phyloP scores from a whole-genome alignment of 257 asterid species.

The Solanum medicagineum region DNA sequence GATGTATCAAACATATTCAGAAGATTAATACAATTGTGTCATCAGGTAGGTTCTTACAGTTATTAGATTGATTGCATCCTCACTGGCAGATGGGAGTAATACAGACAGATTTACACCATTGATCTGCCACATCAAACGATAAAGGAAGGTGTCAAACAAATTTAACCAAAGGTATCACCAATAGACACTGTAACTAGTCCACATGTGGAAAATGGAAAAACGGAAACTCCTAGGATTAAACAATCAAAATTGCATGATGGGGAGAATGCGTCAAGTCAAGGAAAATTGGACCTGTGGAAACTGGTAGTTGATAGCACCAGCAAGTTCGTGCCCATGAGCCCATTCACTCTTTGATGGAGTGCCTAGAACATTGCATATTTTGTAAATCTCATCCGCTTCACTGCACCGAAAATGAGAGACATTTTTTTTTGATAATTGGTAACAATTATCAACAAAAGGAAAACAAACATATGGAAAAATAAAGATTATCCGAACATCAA shows the following conservation, averaged over 20 bases:
- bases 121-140: slow-evolving; percentile 1
- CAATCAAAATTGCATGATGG: not conserved
- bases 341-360: slow-evolving; percentile 61
- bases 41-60: slow-evolving; percentile 32
- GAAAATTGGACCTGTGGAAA: slow-evolving; percentile 46
- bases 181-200: not conserved
- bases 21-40: slow-evolving; percentile 7
- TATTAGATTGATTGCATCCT: slow-evolving; percentile 60
- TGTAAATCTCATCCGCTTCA: slow-evolving; percentile 89
- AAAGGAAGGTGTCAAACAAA: not conserved
- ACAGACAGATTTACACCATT: slow-evolving; percentile 40
- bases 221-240: not conserved
- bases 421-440: too few species aligned
- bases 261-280: not conserved
- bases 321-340: slow-evolving; percentile 61
- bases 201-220: not conserved
- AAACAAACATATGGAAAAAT: not conserved
- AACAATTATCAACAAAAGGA: slow-evolving; percentile 1
- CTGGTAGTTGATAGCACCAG: slow-evolving; percentile 46
- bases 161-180: not conserved
- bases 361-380: slow-evolving; percentile 80
- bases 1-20: not conserved
- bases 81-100: slow-evolving; percentile 67
- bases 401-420: slow-evolving; percentile 18
- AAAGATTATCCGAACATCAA: not conserved